Conservation (phyloP, 495 filamentous ascomycete genomes). For the Aspergillus steynii region DNA sequence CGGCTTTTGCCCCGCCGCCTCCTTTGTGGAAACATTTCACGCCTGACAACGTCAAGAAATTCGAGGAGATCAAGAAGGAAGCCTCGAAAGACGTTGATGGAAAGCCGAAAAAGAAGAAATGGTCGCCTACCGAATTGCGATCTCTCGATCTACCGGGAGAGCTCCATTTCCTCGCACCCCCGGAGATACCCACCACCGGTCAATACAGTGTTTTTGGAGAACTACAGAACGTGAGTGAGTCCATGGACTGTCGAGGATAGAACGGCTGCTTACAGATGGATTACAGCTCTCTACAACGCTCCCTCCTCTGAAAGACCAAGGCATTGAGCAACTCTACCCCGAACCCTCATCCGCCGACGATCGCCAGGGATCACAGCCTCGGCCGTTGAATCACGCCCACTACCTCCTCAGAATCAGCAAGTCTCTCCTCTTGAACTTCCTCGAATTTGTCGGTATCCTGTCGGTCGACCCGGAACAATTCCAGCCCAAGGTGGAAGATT, state of each 20-base stretch:
- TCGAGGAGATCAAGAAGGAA: constrained; percentile 55
- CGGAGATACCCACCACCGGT: constrained; percentile 67
- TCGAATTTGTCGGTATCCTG: constrained; percentile 75
- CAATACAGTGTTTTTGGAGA: constrained; percentile 76
- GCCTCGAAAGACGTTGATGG: constrained; percentile 42
- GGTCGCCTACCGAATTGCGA: constrained; percentile 49
- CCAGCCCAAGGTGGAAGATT: constrained; percentile 66
- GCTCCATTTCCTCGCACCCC: constrained; percentile 78
- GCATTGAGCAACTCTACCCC: constrained; percentile 69
- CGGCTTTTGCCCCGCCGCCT: constrained; percentile 79
- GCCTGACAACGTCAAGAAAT: constrained; percentile 66
- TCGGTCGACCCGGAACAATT: constrained; percentile 59
- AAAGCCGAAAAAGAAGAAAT: constrained; percentile 33
- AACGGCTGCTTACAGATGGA: constrained; percentile 1
- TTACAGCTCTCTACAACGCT: constrained; percentile 58
- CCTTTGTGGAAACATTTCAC: constrained; percentile 92
- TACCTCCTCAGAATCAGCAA: constrained; percentile 79
- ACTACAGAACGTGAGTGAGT: constrained; percentile 56
- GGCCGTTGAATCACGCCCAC: constrained; percentile 64
- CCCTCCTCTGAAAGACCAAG: constrained; percentile 65
- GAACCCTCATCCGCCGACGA: constrained; percentile 43
- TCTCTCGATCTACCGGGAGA: constrained; percentile 66
- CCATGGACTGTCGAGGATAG: neutral
- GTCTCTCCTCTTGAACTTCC: constrained; percentile 79
- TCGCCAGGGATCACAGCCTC: constrained; percentile 37